Base-by-base conservation (phyloP, 805 yeast genomes). In the Teunomyces stri region DNA sequence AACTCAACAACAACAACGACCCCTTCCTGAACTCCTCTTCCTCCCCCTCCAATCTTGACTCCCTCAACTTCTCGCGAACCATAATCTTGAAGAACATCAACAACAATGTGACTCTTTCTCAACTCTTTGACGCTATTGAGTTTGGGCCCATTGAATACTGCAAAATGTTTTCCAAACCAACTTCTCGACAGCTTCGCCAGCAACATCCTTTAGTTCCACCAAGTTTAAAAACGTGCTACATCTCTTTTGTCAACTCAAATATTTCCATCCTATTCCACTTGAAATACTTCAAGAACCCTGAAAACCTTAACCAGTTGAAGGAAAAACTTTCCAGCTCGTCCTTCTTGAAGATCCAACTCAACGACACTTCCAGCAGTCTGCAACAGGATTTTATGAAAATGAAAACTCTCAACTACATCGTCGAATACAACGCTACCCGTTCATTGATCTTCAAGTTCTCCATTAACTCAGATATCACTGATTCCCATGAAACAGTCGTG, bases 111-210 rank as follows among this genome's bases (percentile, higher is more conserved):
- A 43, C 62, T 0, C 50, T 71, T 27, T 53, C 58, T 10, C 65
- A 69, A 16, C 59, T 79, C 13, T 60, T 81, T 37, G 73, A 79
- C 40, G 62, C 67, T 28, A 70, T 84, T 7, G 78, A 78, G 37
- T 72, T 60, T 58, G 88, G 87, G 3, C 86, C 88, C 0, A 72
- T 85, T 30, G 90, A 85, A 60, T 79, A 78, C 54, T 72, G 81
- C 50, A 72, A 75, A 46, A 59, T 79, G 48, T 61, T 71, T 47
- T 56, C 66, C 13, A 63, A 56, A 34, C 59, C 62, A 11, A 60
- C 69, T 6, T 66, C 68, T 7, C 48, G 41, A 28, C 48, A 50
- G 20, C 33, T 52, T 4, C 21, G 43, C 27, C 51, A 47, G 6
- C 18, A 22, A 11, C 52, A 52, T 25, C 51, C 53, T 3, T 27